Conservation (phyloP, 2,329 filamentous ascomycete genomes). For the Fusarium cyanostomum region DNA sequence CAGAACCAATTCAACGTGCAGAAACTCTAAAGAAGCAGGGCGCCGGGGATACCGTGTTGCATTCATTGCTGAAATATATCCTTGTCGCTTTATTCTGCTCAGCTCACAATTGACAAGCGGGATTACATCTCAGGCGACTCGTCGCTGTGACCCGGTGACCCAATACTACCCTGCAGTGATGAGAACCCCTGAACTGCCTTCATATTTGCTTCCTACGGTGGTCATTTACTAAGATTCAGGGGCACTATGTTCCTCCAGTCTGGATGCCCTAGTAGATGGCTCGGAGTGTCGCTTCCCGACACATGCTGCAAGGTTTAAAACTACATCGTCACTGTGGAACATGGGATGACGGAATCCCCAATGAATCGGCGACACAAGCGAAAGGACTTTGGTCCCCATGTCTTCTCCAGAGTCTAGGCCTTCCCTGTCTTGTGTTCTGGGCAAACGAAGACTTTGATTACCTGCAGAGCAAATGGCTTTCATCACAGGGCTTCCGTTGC, state of each 20-base stretch:
- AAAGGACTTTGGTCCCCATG: too few species aligned
- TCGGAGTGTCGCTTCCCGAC: not conserved
- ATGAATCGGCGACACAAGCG: not conserved
- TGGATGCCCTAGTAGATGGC: not conserved
- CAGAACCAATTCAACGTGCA: not conserved
- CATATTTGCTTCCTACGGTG: not conserved
- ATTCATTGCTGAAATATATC: conserved; percentile 3
- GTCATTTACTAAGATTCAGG: not conserved
- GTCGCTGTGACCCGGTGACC: not conserved
- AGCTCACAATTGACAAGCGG: conserved; percentile 24
- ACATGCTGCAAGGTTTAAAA: not conserved
- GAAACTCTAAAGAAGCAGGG: not conserved
- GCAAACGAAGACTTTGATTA: not conserved
- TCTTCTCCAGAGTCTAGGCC: not conserved
- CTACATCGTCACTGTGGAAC: not conserved
- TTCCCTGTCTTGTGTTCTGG: not conserved
- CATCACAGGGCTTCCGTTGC: not conserved
- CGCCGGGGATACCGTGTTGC: not conserved
- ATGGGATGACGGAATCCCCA: not conserved
- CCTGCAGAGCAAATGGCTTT: not conserved
- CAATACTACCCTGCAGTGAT: not conserved
- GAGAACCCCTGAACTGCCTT: not conserved
- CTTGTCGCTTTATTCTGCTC: conserved; percentile 12
- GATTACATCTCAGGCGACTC: not conserved
- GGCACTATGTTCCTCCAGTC: not conserved